phyloP scores from a whole-genome alignment of 164 flowering plant genomes.

The Aristolochia fimbriata region DNA sequence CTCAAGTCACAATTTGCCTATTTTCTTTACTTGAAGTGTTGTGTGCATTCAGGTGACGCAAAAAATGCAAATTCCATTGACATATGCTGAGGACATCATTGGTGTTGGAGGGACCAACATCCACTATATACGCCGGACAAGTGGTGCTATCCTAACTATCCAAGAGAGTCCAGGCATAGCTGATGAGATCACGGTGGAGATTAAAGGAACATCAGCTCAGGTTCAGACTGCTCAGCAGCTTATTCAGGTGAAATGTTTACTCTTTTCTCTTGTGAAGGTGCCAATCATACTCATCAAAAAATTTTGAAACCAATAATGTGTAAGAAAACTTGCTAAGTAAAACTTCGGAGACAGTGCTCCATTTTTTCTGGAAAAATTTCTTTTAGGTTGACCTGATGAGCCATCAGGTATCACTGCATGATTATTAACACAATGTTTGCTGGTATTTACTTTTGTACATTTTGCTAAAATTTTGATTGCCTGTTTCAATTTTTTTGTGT shows the following conservation, averaged over 20 bases:
- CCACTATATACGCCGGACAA: slow-evolving; percentile 71
- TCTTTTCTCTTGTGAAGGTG: too few relatives aligned
- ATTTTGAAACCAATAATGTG: too few relatives aligned
- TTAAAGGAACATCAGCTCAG: slow-evolving; percentile 79
- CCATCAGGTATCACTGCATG: too few relatives aligned
- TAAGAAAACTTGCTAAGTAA: too few relatives aligned
- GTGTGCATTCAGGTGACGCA: slow-evolving; percentile 45
- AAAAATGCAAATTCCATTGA: slow-evolving; percentile 89
- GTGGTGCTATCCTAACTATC: slow-evolving; percentile 81
- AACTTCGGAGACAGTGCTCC: too few relatives aligned
- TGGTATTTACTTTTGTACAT: too few relatives aligned
- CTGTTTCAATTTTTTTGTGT: too few relatives aligned
- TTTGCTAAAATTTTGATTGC: too few relatives aligned
- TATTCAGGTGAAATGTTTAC: slow-evolving; percentile 50
- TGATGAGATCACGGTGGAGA: slow-evolving; percentile 87
- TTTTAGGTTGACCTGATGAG: too few relatives aligned
- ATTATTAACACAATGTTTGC: too few relatives aligned
- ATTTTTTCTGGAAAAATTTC: too few relatives aligned
- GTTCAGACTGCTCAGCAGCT: slow-evolving; percentile 89
- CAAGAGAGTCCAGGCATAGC: slow-evolving; percentile 75
- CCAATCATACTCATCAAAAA: neutral
- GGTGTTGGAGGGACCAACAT: slow-evolving; percentile 86
- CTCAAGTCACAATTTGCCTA: too few relatives aligned
- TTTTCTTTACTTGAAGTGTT: neutral
- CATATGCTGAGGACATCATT: slow-evolving; percentile 90